Percentiles rank a stretch among this genome's conserved stretches.
Conservation (phyloP, 1,284 basidiomycete species). For the Mycena sp. region DNA sequence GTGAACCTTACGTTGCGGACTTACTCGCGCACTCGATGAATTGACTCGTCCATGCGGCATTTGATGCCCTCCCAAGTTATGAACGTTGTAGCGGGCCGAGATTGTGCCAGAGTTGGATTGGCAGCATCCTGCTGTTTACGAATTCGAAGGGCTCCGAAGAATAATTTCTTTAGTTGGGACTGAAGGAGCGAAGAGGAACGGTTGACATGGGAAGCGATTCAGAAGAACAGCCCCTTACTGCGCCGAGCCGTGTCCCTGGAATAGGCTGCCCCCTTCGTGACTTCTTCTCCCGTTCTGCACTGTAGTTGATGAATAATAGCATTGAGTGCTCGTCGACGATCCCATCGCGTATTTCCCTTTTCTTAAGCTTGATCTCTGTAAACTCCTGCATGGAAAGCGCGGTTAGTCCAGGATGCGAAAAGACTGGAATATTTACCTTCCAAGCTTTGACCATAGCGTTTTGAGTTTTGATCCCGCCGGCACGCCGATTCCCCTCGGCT, state of each 20-base stretch:
- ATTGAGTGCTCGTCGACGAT: constrained; percentile 38
- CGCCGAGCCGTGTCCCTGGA: constrained; percentile 35
- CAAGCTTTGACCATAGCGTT: constrained; percentile 25
- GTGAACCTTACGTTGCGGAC: too few relatives aligned
- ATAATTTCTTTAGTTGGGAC: constrained; percentile 36
- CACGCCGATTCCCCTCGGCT: too few relatives aligned
- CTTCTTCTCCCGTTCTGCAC: constrained; percentile 31
- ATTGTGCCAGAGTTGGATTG: constrained; percentile 11
- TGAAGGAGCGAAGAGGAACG: background rate
- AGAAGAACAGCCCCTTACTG: constrained; percentile 33
- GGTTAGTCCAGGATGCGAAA: background rate
- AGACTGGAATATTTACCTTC: constrained; percentile 21
- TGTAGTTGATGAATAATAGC: constrained; percentile 32
- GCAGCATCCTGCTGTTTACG: constrained; percentile 35
- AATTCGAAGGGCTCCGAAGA: constrained; percentile 34
- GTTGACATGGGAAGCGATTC: background rate
- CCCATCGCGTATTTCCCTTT: constrained; percentile 28
- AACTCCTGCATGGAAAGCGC: constrained; percentile 10
- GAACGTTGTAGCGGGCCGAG: constrained; percentile 31
- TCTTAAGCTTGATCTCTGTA: background rate
- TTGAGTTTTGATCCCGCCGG: constrained; percentile 37
- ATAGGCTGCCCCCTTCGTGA: constrained; percentile 17
- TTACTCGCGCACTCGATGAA: constrained; percentile 33
- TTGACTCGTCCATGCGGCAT: constrained; percentile 39
- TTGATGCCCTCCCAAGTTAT: constrained; percentile 40